Evolutionary conservation across 1,139 yeast genomes (phyloP).

Genomic region (Saccharomyces uvarum): DNA sequence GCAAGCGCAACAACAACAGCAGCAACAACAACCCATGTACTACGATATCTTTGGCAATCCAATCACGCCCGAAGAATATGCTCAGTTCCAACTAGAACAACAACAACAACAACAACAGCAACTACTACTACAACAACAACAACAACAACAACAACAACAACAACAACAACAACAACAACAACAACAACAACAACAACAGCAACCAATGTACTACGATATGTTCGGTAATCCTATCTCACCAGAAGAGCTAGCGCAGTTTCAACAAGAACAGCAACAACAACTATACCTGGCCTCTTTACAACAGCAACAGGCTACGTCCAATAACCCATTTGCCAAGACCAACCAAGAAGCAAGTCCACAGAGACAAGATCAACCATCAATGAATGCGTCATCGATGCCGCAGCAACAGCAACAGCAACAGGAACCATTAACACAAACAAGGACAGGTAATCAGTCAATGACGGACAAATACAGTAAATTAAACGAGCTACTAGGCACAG

Average conservation of each 20-base stretch:
- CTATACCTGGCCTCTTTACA: conserved; percentile 32
- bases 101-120: conserved; percentile 35
- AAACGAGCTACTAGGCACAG: conserved; percentile 71
- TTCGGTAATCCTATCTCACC: conserved; percentile 5
- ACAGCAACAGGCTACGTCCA: conserved; percentile 12
- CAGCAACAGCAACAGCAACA: conserved; percentile 30
- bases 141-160: conserved; percentile 23
- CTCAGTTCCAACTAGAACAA: conserved; percentile 34
- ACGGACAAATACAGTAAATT: conserved; percentile 60
- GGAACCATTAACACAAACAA: conserved; percentile 36
- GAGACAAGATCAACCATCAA: conserved; percentile 25
- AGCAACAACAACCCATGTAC: conserved; percentile 26
- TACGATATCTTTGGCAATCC: conserved; percentile 80
- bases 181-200: conserved; percentile 22
- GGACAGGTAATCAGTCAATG: conserved; percentile 42
- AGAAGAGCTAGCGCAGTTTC: conserved; percentile 14
- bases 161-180: conserved; percentile 35
- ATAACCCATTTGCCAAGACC: conserved; percentile 6
- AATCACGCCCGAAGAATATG: conserved; percentile 39
- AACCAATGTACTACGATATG: conserved; percentile 7
- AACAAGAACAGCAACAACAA: conserved; percentile 27
- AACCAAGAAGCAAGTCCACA: conserved; percentile 25
- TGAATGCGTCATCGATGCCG: conserved; percentile 7
- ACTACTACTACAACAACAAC: conserved; percentile 25
- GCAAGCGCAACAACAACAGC: neutral